phyloP scores from a whole-genome alignment of 2,329 filamentous ascomycete species.

The Aspergillus thermomutatus region DNA sequence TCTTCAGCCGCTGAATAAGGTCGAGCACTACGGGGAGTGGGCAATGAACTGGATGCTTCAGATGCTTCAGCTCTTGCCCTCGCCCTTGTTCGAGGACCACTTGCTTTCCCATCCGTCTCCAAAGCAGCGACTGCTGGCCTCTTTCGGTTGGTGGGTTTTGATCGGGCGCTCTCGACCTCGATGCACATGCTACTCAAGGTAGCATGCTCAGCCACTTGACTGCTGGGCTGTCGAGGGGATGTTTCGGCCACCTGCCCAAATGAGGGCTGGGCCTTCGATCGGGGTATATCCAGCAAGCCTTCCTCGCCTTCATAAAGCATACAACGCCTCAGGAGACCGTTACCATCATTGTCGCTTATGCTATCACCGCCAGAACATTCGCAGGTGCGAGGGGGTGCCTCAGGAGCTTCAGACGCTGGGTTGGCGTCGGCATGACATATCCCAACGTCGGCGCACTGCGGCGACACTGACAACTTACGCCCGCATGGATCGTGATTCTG shows the following conservation, averaged over 20 bases:
- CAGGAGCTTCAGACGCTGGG: neutral
- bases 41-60: neutral
- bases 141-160: neutral
- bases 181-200: neutral
- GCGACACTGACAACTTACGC: neutral
- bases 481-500: neutral
- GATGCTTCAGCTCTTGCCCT: neutral
- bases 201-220: neutral
- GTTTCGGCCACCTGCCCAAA: neutral
- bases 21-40: neutral
- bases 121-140: neutral
- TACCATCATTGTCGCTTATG: neutral
- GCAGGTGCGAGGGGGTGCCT: neutral
- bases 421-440: neutral
- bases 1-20: neutral
- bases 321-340: neutral
- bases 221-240: neutral
- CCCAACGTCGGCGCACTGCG: neutral
- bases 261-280: neutral
- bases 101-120: neutral
- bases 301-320: neutral
- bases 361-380: neutral
- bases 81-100: neutral
- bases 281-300: neutral
- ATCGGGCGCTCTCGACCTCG: neutral